phyloP scores from a whole-genome alignment of 176 grass and related monocot species.

The Rhynchospora tenuis region DNA sequence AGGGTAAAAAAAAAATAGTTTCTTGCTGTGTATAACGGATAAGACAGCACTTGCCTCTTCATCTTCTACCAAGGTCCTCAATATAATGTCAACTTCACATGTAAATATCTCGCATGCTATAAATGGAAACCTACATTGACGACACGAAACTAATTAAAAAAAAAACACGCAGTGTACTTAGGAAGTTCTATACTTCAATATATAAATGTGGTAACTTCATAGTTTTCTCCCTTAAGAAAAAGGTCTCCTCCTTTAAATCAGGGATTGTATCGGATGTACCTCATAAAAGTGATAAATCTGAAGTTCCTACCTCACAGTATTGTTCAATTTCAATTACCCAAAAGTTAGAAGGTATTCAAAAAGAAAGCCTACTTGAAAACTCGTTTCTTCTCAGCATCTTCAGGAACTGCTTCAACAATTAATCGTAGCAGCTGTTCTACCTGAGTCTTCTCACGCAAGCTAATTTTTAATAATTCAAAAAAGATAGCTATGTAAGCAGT shows the following conservation, averaged over 20 bases:
- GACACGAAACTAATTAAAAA: neutral
- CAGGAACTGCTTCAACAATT: constrained; percentile 72
- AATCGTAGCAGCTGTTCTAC: constrained; percentile 71
- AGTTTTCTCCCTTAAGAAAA: neutral
- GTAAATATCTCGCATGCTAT: constrained; percentile 99
- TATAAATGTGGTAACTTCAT: neutral
- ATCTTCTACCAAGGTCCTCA: constrained; percentile 94
- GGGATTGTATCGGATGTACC: neutral
- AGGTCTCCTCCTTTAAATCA: neutral
- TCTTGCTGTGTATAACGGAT: neutral
- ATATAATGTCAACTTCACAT: constrained; percentile 92
- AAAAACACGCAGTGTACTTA: neutral
- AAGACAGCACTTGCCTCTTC: constrained; percentile 45
- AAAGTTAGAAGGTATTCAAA: neutral
- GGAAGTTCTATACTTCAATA: neutral
- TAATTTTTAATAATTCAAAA: constrained; percentile 26
- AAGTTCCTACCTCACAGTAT: neutral
- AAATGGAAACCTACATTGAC: constrained; percentile 82
- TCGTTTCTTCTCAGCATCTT: constrained; percentile 89
- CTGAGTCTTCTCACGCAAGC: constrained; percentile 76
- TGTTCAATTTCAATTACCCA: neutral
- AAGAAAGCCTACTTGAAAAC: constrained; percentile 57
- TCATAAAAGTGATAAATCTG: neutral
- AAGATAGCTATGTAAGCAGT: constrained; percentile 13
- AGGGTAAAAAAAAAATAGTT: neutral